These are phyloP conservation scores for Rosa chinensis DNA, from an alignment of 306 rosid genomes.

Conservation along the genomic window DNA sequence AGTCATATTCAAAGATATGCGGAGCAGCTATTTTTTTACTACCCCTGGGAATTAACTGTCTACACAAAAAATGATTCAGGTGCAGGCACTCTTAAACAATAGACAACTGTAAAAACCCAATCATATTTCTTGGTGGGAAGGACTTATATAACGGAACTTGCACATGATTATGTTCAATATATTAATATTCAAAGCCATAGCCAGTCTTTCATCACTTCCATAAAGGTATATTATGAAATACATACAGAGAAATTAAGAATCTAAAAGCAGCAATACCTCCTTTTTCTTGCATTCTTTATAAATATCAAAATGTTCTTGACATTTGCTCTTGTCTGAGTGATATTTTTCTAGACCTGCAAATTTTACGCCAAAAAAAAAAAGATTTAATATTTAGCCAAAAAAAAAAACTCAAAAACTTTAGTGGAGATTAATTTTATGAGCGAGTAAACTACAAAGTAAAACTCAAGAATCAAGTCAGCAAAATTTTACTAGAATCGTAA, in stretches of 20 bases:
- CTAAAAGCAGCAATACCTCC: constrained; percentile 55
- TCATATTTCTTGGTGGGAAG: background rate
- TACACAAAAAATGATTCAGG: background rate
- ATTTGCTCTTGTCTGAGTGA: constrained; percentile 73
- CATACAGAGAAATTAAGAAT: constrained; percentile 12
- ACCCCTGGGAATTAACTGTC: background rate
- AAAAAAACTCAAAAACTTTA: background rate
- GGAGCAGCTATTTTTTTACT: background rate
- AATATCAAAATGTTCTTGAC: constrained; percentile 83
- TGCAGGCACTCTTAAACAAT: background rate
- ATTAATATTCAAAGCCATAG: background rate
- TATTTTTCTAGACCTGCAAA: constrained; percentile 74
- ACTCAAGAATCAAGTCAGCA: background rate
- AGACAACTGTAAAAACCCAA: background rate
- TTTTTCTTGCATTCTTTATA: constrained; percentile 97
- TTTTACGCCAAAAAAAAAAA: background rate
- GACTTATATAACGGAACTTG: background rate
- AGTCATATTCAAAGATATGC: background rate
- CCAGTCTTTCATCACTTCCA: background rate
- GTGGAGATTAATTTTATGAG: background rate
- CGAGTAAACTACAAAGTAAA: background rate
- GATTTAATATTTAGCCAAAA: background rate
- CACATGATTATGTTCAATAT: background rate
- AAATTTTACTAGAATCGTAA: background rate
- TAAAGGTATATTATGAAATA: background rate